A percentile compares a stretch with the other conserved stretches of the same genome.
Evolutionary conservation across 2,329 filamentous ascomycete species (phyloP).

Genomic region (Sphaerostilbella broomeana): DNA sequence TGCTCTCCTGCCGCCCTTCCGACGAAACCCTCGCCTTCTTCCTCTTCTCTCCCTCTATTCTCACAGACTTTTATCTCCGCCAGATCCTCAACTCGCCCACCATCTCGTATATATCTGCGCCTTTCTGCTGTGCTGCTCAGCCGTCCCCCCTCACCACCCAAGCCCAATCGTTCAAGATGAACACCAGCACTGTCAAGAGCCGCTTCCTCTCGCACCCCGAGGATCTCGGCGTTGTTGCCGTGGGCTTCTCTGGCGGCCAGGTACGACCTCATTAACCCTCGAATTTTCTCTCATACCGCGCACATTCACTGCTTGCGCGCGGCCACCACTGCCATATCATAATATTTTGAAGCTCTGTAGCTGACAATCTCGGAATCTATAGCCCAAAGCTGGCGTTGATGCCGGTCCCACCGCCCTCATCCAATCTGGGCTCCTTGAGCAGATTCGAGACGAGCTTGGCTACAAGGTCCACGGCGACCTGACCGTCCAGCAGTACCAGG

Average conservation of each 20-base stretch:
- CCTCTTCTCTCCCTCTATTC: not conserved
- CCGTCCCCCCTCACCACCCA: too few relatives aligned
- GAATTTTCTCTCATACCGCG: not conserved
- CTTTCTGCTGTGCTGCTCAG: too few relatives aligned
- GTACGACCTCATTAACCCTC: conserved; percentile 41
- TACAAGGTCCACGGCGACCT: conserved; percentile 84
- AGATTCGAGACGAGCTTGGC: conserved; percentile 77
- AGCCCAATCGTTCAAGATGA: conserved; percentile 30
- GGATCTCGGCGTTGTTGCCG: conserved; percentile 85
- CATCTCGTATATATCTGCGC: too few relatives aligned
- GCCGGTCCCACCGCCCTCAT: conserved; percentile 85
- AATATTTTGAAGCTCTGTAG: too few relatives aligned
- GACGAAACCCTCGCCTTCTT: not conserved
- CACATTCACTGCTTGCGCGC: too few relatives aligned
- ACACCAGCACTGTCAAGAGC: conserved; percentile 48
- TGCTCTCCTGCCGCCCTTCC: conserved; percentile 5
- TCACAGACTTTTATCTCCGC: too few relatives aligned
- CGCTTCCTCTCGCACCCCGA: conserved; percentile 75
- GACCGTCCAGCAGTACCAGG: conserved; percentile 72
- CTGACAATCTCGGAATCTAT: too few relatives aligned
- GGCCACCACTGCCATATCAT: too few relatives aligned
- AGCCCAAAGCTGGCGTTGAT: conserved; percentile 90
- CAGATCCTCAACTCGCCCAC: too few relatives aligned
- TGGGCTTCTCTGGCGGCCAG: conserved; percentile 95
- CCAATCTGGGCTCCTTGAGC: conserved; percentile 74